Base-by-base conservation (phyloP, 768 basidiomycete species). In the Filobasidium floriforme region DNA sequence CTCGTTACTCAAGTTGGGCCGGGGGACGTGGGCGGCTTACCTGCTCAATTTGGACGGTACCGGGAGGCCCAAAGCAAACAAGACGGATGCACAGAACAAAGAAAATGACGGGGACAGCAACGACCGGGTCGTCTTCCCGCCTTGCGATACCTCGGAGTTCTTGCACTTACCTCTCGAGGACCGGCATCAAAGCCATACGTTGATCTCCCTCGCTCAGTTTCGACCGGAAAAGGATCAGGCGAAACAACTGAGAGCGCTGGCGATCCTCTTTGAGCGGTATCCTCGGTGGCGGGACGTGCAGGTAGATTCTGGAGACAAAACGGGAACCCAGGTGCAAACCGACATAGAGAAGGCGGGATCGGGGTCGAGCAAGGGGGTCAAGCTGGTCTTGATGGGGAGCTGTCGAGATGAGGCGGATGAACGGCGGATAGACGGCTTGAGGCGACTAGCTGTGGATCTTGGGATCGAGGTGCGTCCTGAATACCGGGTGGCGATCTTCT, bases 151-250 rank as follows among this genome's bases (percentile, higher is more conserved):
- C 0, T 82, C 82, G 15, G 87, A 85, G 70, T 85, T 96, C 79
- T 80, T 70, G 80, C 12, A 77, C 75, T 41, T 88, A 86, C 70
- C 75, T 78, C 88, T 28, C 81, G 81, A 61, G 75, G 76, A 11
- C 80, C 61, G 60, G 1, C 14, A 32, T 7, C 3, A 57, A 44
- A 51, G 49, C 59, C 55, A 82, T 24, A 81, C 89, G 22, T 83
- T 98, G 43, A 78, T 98, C 37, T 92, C 91, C 68, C 80, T 98
- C 1, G 92, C 93, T 2, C 96, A 98, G 77, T 99, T 98, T 78
- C 81, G 94, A 90, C 96, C 96, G 1, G 96, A 99, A 80, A 99
- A 99, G 76, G 89, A 96, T 72, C 93, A 98, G 64, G 79, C 84
- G 0, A 83, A 84, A 5, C 96, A 98, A 75, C 77, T 98, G 12